phyloP scores from a whole-genome alignment of 2,329 filamentous ascomycete species.

The Ceratocystis alfenasii region DNA sequence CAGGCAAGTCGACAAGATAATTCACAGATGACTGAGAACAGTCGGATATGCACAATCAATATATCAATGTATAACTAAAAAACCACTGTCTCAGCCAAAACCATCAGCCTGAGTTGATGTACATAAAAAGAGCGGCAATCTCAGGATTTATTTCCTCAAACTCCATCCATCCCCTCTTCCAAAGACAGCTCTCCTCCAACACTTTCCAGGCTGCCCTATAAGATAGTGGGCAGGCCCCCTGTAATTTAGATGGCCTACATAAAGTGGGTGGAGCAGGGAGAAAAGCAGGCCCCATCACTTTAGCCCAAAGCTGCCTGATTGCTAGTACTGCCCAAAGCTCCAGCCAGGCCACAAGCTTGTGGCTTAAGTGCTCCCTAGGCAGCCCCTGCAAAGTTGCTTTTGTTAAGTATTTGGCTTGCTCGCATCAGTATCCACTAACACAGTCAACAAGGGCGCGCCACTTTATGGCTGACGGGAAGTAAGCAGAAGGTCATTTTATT shows the following conservation, averaged over 20 bases:
- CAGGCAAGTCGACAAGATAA: not conserved
- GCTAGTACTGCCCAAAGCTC: slow-evolving; percentile 3
- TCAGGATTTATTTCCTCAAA: not conserved
- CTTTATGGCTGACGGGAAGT: not conserved
- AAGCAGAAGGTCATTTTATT: no score
- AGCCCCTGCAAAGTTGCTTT: not conserved
- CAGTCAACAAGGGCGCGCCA: not conserved
- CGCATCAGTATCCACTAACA: not conserved
- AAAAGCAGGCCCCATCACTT: not conserved
- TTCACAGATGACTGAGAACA: not conserved
- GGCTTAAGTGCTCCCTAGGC: not conserved
- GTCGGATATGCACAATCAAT: not conserved
- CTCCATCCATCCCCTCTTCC: no score
- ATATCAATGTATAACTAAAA: not conserved
- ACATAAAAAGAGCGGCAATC: not conserved
- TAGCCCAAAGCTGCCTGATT: slow-evolving; percentile 13
- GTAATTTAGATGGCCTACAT: not conserved
- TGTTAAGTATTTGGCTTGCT: not conserved
- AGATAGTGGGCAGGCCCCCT: not conserved
- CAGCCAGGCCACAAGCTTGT: not conserved
- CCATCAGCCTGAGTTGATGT: not conserved
- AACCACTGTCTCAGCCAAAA: not conserved
- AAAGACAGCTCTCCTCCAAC: no score
- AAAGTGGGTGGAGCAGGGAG: not conserved
- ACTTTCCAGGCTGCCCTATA: not conserved